These are phyloP conservation scores for Triticum turgidum DNA, from an alignment of 176 grass and related monocot genomes.

Conservation along the genomic window DNA sequence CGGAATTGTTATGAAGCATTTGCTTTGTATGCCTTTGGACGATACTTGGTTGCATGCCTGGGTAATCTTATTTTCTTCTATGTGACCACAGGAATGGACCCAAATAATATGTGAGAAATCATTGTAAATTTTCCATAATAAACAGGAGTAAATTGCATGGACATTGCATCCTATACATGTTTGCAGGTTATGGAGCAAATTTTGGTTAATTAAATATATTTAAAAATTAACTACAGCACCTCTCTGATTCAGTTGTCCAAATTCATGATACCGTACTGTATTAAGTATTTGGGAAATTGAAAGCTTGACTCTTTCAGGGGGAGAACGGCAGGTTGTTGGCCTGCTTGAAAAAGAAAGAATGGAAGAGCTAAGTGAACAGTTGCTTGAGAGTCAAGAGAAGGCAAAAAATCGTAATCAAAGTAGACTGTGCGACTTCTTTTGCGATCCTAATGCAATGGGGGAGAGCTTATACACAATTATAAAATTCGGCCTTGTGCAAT, in stretches of 20 bases:
- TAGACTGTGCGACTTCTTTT: conserved; percentile 45
- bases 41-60: conserved; percentile 85
- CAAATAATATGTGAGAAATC: not conserved
- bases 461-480: conserved; percentile 67
- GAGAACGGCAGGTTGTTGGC: conserved; percentile 57
- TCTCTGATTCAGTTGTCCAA: not conserved
- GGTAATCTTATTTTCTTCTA: conserved; percentile 42
- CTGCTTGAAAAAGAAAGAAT: conserved; percentile 68
- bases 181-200: not conserved
- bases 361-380: conserved; percentile 51
- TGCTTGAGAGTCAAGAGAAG: conserved; percentile 53
- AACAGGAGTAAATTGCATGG: not conserved
- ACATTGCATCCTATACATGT: not conserved
- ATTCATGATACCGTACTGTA: not conserved
- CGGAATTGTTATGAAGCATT: conserved; percentile 94
- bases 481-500: conserved; percentile 94
- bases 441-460: conserved; percentile 54
- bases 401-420: conserved; percentile 10
- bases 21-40: conserved; percentile 80
- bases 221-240: not conserved
- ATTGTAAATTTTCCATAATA: not conserved
- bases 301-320: conserved; percentile 45
- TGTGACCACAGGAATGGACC: not conserved
- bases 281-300: not conserved
- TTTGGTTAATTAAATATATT: not conserved